Percentiles rank a stretch among this genome's conserved stretches.
Conservation (phyloP, 2,329 filamentous ascomycete species). For the Scytalidium lignicola region DNA sequence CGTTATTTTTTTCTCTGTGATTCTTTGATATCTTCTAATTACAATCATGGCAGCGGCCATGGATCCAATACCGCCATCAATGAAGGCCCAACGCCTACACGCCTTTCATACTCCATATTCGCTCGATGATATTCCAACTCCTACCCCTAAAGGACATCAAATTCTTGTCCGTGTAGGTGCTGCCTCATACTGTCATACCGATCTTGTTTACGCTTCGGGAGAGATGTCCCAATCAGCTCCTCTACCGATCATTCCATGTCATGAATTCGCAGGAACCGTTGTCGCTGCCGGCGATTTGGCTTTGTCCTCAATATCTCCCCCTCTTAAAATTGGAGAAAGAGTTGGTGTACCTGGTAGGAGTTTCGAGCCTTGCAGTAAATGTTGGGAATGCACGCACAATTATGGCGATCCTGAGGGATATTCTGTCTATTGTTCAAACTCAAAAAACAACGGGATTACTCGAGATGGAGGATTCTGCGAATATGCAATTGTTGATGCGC, state of each 20-base stretch:
- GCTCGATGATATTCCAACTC: conserved; percentile 31
- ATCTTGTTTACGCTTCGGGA: conserved; percentile 1
- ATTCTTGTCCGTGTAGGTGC: conserved; percentile 40
- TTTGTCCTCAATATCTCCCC: conserved; percentile 29
- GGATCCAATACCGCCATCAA: conserved; percentile 12
- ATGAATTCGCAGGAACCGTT: conserved; percentile 41
- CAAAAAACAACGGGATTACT: conserved; percentile 2
- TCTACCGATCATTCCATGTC: conserved; percentile 39
- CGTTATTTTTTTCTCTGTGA: background rate
- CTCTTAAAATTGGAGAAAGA: conserved; percentile 40
- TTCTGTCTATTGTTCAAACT: conserved; percentile 32
- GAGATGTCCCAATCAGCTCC: conserved; percentile 17
- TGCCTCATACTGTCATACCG: conserved; percentile 43
- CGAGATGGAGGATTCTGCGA: conserved; percentile 34
- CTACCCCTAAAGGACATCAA: conserved; percentile 30
- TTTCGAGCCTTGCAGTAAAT: conserved; percentile 35
- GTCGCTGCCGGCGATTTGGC: conserved; percentile 24
- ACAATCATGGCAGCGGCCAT: background rate
- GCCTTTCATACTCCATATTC: conserved; percentile 36
- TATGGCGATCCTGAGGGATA: conserved; percentile 33
- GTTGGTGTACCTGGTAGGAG: conserved; percentile 37
- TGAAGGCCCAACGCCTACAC: conserved; percentile 37
- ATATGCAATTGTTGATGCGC: conserved; percentile 37
- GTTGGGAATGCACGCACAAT: conserved; percentile 34
- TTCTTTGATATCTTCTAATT: background rate